These are phyloP conservation scores for Alternaria triticina DNA, from an alignment of 2,329 filamentous ascomycete species.

Conservation along the genomic window DNA sequence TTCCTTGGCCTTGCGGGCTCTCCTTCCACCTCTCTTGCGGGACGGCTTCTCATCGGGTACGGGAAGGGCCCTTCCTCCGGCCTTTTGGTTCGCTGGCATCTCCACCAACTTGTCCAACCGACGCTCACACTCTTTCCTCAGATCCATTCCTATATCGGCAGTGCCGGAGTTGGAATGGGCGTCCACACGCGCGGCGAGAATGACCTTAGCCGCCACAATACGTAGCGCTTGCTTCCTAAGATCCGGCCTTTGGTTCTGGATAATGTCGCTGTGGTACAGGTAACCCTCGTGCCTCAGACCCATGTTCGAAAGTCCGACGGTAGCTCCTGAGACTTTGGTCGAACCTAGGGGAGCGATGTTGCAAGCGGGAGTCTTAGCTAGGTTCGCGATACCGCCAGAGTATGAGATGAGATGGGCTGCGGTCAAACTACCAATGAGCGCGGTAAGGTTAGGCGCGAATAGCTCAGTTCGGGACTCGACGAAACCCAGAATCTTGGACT, in stretches of 20 bases:
- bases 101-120: constrained; percentile 92
- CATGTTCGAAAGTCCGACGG: constrained; percentile 84
- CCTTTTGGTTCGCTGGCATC: constrained; percentile 86
- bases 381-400: constrained; percentile 82
- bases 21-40: constrained; percentile 86
- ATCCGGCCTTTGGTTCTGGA: constrained; percentile 82
- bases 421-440: constrained; percentile 87
- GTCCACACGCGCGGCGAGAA: constrained; percentile 91
- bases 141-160: constrained; percentile 80
- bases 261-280: constrained; percentile 89
- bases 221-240: constrained; percentile 93
- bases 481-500: constrained; percentile 86
- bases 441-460: constrained; percentile 92
- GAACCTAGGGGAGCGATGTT: constrained; percentile 91
- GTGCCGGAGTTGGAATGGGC: constrained; percentile 81
- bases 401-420: constrained; percentile 97
- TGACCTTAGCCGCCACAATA: constrained; percentile 90
- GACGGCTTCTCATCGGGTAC: constrained; percentile 85
- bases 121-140: constrained; percentile 82
- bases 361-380: constrained; percentile 91
- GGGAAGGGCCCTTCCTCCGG: constrained; percentile 58
- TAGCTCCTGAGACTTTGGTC: constrained; percentile 80
- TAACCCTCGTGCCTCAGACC: constrained; percentile 91
- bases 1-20: constrained; percentile 94
- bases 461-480: constrained; percentile 97